phyloP scores from a whole-genome alignment of 306 rosid genomes.

The Fagus crenata region DNA sequence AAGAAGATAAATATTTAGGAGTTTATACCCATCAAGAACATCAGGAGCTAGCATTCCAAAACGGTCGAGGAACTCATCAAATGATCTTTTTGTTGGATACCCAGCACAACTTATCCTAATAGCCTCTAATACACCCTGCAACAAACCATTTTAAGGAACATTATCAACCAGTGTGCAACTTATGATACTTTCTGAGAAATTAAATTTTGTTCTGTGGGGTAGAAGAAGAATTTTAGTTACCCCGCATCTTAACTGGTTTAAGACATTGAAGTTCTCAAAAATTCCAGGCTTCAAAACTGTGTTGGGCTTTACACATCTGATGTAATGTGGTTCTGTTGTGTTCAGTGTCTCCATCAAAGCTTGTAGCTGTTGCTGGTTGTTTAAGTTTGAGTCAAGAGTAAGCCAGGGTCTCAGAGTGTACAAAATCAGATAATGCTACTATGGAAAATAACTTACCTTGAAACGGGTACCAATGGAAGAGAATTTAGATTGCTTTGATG shows the following conservation, averaged over 20 bases:
- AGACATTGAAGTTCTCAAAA: slow-evolving; percentile 77
- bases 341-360: slow-evolving; percentile 80
- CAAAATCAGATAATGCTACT: slow-evolving; percentile 20
- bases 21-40: slow-evolving; percentile 71
- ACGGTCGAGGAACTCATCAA: slow-evolving; percentile 84
- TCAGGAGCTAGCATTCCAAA: slow-evolving; percentile 89
- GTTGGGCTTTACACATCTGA: slow-evolving; percentile 90
- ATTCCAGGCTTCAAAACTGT: slow-evolving; percentile 85
- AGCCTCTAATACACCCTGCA: slow-evolving; percentile 90
- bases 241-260: slow-evolving; percentile 86
- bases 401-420: slow-evolving; percentile 22
- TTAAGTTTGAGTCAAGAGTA: slow-evolving; percentile 31
- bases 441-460: slow-evolving; percentile 50
- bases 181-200: slow-evolving; percentile 6
- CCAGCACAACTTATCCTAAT: slow-evolving; percentile 91
- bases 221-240: slow-evolving; percentile 43
- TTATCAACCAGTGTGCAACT: not conserved
- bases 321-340: slow-evolving; percentile 89
- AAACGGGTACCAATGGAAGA: slow-evolving; percentile 79
- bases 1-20: not conserved
- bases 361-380: slow-evolving; percentile 80
- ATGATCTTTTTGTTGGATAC: slow-evolving; percentile 83
- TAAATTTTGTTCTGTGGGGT: slow-evolving; percentile 7
- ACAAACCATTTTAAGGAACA: slow-evolving; percentile 16
- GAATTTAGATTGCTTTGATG: slow-evolving; percentile 83